Conservation (phyloP, 495 filamentous ascomycete genomes). For the Penicillium pulvis region DNA sequence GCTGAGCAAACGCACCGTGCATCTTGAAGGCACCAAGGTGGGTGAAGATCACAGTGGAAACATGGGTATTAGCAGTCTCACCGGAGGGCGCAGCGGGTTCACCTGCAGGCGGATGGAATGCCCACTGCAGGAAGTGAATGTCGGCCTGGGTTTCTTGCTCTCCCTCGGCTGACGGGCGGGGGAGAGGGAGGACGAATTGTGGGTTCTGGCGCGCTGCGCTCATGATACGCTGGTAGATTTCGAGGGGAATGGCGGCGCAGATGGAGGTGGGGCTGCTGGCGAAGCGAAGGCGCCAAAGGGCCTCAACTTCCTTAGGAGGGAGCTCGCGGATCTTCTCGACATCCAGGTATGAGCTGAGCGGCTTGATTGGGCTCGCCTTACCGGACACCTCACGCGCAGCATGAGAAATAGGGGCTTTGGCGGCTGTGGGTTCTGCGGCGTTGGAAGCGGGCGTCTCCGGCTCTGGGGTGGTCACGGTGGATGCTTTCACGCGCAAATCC, state of each 20-base stretch:
- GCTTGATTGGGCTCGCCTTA: conserved; percentile 64
- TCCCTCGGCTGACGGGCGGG: conserved; percentile 53
- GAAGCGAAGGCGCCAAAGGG: conserved; percentile 91
- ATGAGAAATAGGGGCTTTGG: conserved; percentile 34
- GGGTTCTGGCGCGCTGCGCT: conserved; percentile 70
- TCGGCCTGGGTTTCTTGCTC: conserved; percentile 35
- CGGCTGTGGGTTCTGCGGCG: conserved; percentile 33
- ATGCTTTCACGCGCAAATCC: conserved; percentile 60
- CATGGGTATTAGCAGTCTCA: conserved; percentile 51
- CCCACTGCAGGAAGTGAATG: conserved; percentile 59
- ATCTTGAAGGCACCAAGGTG: conserved; percentile 89
- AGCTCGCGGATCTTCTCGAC: conserved; percentile 71
- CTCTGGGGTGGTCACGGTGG: conserved; percentile 58
- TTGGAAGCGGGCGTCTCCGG: conserved; percentile 31
- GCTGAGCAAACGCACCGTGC: conserved; percentile 82
- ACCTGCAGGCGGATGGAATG: conserved; percentile 81
- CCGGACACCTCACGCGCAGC: conserved; percentile 33
- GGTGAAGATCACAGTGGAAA: conserved; percentile 87
- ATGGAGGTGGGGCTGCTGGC: conserved; percentile 67
- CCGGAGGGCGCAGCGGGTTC: conserved; percentile 50
- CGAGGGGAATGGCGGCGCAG: conserved; percentile 74
- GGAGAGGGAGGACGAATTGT: conserved; percentile 88
- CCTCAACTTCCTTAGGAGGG: conserved; percentile 78
- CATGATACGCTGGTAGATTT: conserved; percentile 69
- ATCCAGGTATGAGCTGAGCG: conserved; percentile 81